These are phyloP conservation scores for Corrigiola litoralis DNA, from an alignment of 179 eudicot genomes.

Conservation along the genomic window DNA sequence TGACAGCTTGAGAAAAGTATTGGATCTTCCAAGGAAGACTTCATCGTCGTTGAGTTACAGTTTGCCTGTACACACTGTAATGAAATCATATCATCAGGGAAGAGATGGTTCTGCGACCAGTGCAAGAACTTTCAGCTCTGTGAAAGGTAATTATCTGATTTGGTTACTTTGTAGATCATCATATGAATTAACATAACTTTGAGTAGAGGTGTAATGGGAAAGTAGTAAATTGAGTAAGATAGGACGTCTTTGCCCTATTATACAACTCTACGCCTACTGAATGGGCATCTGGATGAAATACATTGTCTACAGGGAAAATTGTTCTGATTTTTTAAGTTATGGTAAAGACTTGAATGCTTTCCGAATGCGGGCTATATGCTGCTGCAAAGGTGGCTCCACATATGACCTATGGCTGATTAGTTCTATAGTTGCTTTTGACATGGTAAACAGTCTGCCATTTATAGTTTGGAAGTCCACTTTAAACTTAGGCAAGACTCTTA, in stretches of 20 bases:
- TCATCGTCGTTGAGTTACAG: constrained; percentile 62
- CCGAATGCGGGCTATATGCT: background rate
- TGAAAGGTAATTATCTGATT: constrained; percentile 44
- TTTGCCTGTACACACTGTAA: constrained; percentile 59
- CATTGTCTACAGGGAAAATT: no score
- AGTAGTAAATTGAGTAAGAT: no score
- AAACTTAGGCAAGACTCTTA: no score
- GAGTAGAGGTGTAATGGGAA: background rate
- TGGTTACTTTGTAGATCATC: background rate
- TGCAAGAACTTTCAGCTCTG: constrained; percentile 73
- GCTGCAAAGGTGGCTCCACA: no score
- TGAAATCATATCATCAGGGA: constrained; percentile 61
- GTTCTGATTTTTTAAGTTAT: background rate
- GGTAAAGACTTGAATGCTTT: background rate
- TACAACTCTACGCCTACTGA: no score
- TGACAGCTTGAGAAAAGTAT: constrained; percentile 58
- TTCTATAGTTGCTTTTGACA: no score
- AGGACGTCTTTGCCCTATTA: no score
- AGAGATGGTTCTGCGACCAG: constrained; percentile 61
- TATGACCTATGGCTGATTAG: no score
- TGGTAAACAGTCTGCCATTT: no score
- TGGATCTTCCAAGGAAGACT: constrained; percentile 57
- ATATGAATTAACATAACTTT: no score
- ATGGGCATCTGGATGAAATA: no score
- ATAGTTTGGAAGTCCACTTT: no score